phyloP scores from a whole-genome alignment of 2,329 filamentous ascomycete species.

The Helminthosporium solani region DNA sequence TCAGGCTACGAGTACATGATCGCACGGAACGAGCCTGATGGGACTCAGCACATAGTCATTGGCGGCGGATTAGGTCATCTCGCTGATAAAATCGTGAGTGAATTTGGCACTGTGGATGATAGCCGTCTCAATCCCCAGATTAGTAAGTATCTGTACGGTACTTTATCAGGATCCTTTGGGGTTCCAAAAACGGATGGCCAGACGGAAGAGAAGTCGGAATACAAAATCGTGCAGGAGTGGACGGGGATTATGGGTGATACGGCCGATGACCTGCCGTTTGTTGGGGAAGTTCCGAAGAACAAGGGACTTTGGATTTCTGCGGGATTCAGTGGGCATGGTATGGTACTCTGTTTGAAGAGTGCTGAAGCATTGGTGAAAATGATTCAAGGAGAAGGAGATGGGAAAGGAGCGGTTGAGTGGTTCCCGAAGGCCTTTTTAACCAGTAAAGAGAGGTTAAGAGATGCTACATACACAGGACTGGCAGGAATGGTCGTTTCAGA shows the following conservation, averaged over 20 bases:
- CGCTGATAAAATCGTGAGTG: conserved; percentile 45
- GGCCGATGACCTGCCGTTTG: conserved; percentile 53
- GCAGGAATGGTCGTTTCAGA: conserved; percentile 22
- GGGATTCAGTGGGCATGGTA: conserved; percentile 65
- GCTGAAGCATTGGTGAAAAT: conserved; percentile 59
- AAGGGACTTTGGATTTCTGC: conserved; percentile 57
- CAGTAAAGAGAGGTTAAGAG: conserved; percentile 46
- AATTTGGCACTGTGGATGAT: conserved; percentile 61
- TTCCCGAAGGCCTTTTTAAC: conserved; percentile 56
- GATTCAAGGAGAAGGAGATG: conserved; percentile 41
- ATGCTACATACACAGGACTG: conserved; percentile 26
- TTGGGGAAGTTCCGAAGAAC: conserved; percentile 45
- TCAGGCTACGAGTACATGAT: conserved; percentile 69
- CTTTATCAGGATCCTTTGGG: conserved; percentile 55
- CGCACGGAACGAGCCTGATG: conserved; percentile 46
- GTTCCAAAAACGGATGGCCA: conserved; percentile 17
- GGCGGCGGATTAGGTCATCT: conserved; percentile 57
- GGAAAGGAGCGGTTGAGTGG: conserved; percentile 44
- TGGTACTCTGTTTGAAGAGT: conserved; percentile 63
- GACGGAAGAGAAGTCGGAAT: conserved; percentile 1
- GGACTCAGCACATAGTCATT: conserved; percentile 58
- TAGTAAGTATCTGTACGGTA: conserved; percentile 49
- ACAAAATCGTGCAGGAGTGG: conserved; percentile 44
- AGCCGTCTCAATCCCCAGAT: conserved; percentile 53
- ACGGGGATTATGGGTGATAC: conserved; percentile 56